Percentiles rank a stretch among this genome's conserved stretches.
These are phyloP conservation scores for Mycena alexandri DNA, from an alignment of 768 basidiomycete species.

Conservation along the genomic window DNA sequence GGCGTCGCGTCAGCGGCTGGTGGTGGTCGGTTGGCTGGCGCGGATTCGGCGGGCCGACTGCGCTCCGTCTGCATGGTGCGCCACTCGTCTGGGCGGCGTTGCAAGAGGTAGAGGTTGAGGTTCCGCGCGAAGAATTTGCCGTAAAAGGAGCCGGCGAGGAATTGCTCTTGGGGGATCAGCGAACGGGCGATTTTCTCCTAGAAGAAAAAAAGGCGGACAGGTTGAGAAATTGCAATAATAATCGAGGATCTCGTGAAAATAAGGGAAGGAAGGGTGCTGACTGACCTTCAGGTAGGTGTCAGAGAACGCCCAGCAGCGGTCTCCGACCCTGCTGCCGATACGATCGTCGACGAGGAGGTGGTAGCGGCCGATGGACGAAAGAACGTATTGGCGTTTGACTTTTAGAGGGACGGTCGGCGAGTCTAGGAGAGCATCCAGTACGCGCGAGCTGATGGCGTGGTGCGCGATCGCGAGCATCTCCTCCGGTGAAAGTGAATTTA, in stretches of 20 bases:
- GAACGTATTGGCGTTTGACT: conserved; percentile 77
- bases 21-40: neutral
- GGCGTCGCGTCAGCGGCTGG: conserved; percentile 11
- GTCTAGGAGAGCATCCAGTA: conserved; percentile 84
- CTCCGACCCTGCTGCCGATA: conserved; percentile 90
- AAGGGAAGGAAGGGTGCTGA: conserved; percentile 14
- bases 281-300: conserved; percentile 92
- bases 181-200: conserved; percentile 95
- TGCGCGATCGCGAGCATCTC: conserved; percentile 67
- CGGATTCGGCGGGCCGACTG: conserved; percentile 34
- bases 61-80: conserved; percentile 72
- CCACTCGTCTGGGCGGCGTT: conserved; percentile 89
- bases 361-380: conserved; percentile 83
- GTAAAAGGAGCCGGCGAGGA: conserved; percentile 81
- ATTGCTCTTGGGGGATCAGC: conserved; percentile 76
- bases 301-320: conserved; percentile 91
- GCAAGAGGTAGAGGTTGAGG: conserved; percentile 82
- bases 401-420: conserved; percentile 74
- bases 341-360: conserved; percentile 88
- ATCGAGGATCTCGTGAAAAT: conserved; percentile 14
- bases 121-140: conserved; percentile 90
- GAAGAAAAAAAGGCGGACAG: conserved; percentile 9
- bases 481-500: conserved; percentile 67
- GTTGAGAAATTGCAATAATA: too few relatives aligned
- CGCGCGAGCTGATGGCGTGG: conserved; percentile 75